Conservation (phyloP, 148 eudicot genomes). For the Selenicereus undatus region DNA sequence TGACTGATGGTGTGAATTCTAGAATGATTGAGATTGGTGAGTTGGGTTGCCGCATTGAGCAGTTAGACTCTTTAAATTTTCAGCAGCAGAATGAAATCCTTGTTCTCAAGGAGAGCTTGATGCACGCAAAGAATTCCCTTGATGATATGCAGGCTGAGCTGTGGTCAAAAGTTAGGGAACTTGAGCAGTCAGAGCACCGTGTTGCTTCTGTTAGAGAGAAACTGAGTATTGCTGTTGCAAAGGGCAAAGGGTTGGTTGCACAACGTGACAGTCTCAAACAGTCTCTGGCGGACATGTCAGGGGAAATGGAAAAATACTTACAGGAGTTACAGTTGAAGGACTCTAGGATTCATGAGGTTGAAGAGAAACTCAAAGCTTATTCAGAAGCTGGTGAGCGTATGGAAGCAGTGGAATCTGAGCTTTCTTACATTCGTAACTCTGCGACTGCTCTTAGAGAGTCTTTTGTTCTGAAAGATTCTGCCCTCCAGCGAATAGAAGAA, state of each 20-base stretch:
- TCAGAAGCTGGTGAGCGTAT: constrained; percentile 96
- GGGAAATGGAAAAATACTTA: constrained; percentile 63
- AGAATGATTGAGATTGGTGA: constrained; percentile 41
- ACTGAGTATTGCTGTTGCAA: constrained; percentile 89
- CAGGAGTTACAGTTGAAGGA: constrained; percentile 75
- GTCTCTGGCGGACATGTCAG: constrained; percentile 74
- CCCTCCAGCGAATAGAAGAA: constrained; percentile 93
- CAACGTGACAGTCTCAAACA: constrained; percentile 95
- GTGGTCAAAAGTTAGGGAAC: constrained; percentile 58
- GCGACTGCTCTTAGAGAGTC: constrained; percentile 94
- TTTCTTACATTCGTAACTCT: constrained; percentile 94
- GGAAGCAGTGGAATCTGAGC: constrained; percentile 99
- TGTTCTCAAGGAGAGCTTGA: constrained; percentile 62
- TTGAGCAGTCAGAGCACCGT: constrained; percentile 89
- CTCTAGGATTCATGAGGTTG: constrained; percentile 69
- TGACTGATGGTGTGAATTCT: constrained; percentile 29
- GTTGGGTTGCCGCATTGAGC: constrained; percentile 50
- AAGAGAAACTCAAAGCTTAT: constrained; percentile 76
- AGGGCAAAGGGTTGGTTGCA: constrained; percentile 92
- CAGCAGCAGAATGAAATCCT: constrained; percentile 58
- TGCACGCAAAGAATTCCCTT: constrained; percentile 41
- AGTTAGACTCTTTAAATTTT: constrained; percentile 37
- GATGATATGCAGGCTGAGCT: constrained; percentile 40
- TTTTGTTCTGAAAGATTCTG: constrained; percentile 85
- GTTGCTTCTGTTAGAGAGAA: constrained; percentile 87